Conservation (phyloP, 352 stramenopile species). For the Phytophthora boehmeriae region DNA sequence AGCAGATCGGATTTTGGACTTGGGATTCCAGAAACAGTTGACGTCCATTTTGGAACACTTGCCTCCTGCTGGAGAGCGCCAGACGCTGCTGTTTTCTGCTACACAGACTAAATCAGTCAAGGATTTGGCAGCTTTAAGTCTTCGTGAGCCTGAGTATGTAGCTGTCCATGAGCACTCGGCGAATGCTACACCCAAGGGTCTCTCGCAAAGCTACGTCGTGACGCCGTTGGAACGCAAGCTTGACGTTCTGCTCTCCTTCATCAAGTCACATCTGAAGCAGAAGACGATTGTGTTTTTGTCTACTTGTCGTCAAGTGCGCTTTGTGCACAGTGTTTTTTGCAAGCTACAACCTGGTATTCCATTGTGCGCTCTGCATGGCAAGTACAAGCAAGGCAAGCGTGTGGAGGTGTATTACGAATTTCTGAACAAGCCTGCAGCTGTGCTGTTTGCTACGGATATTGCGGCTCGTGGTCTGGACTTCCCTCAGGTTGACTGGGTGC, state of each 20-base stretch:
- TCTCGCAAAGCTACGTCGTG: slow-evolving; percentile 97
- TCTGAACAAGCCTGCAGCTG: slow-evolving; percentile 90
- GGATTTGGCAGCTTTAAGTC: slow-evolving; percentile 95
- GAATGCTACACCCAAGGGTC: slow-evolving; percentile 90
- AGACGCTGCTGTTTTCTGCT: slow-evolving; percentile 97
- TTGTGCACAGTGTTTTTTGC: slow-evolving; percentile 96
- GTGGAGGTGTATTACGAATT: slow-evolving; percentile 99
- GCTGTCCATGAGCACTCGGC: slow-evolving; percentile 94
- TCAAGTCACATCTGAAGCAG: slow-evolving; percentile 98
- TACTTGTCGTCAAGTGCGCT: slow-evolving; percentile 96
- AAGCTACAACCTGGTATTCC: slow-evolving; percentile 97
- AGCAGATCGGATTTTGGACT: slow-evolving; percentile 98
- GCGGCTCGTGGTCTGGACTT: slow-evolving; percentile 98
- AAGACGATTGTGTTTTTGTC: slow-evolving; percentile 99
- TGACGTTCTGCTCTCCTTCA: slow-evolving; percentile 98
- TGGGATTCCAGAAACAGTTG: slow-evolving; percentile 99
- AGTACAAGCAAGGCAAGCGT: slow-evolving; percentile 98
- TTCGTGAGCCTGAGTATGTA: slow-evolving; percentile 97
- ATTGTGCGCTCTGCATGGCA: slow-evolving; percentile 97
- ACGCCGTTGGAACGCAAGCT: slow-evolving; percentile 96
- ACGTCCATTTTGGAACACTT: slow-evolving; percentile 96
- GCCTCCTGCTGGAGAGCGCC: slow-evolving; percentile 77
- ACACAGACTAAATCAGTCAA: slow-evolving; percentile 98
- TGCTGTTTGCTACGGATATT: slow-evolving; percentile 99
- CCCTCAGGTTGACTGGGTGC: slow-evolving; percentile 98